Percentiles rank a stretch among this genome's conserved stretches.
Evolutionary conservation across 306 rosid species (phyloP).

Genomic region (Cicer chorassanicum): DNA sequence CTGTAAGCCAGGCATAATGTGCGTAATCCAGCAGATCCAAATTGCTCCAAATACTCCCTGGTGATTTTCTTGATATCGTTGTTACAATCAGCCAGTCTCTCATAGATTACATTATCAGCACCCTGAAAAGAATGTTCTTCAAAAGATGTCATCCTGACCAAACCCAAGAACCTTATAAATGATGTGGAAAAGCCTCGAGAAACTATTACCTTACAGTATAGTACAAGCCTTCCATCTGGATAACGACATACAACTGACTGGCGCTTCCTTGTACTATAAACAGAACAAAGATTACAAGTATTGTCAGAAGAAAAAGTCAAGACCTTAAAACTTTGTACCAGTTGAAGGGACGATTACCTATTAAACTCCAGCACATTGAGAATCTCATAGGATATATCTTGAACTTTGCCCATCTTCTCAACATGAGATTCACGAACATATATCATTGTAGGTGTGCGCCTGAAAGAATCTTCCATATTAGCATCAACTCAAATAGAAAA

Average conservation of each 20-base stretch:
- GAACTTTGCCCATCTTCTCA: constrained; percentile 75
- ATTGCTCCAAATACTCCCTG: constrained; percentile 79
- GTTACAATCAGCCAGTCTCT: constrained; percentile 71
- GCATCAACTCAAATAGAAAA: constrained; percentile 43
- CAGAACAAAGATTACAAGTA: constrained; percentile 42
- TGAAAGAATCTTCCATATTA: constrained; percentile 48
- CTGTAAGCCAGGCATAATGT: constrained; percentile 93
- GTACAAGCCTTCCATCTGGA: constrained; percentile 90
- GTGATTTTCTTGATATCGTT: constrained; percentile 66
- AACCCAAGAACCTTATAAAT: constrained; percentile 37
- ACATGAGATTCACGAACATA: constrained; percentile 92
- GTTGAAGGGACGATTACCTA: constrained; percentile 56
- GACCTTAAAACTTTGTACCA: not conserved
- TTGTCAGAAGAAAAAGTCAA: constrained; percentile 28
- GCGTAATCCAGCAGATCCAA: constrained; percentile 89
- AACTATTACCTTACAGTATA: constrained; percentile 91
- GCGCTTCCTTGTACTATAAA: constrained; percentile 89
- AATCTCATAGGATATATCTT: constrained; percentile 85
- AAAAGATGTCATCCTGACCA: constrained; percentile 47
- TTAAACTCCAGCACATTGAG: constrained; percentile 95
- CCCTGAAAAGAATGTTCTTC: constrained; percentile 67
- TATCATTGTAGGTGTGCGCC: constrained; percentile 90
- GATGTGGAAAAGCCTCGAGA: constrained; percentile 37
- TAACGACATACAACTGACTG: constrained; percentile 96
- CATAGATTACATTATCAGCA: constrained; percentile 89